Evolutionary conservation across 75 land plant genomes (phyloP).

Genomic region (Cryptomeria japonica): DNA sequence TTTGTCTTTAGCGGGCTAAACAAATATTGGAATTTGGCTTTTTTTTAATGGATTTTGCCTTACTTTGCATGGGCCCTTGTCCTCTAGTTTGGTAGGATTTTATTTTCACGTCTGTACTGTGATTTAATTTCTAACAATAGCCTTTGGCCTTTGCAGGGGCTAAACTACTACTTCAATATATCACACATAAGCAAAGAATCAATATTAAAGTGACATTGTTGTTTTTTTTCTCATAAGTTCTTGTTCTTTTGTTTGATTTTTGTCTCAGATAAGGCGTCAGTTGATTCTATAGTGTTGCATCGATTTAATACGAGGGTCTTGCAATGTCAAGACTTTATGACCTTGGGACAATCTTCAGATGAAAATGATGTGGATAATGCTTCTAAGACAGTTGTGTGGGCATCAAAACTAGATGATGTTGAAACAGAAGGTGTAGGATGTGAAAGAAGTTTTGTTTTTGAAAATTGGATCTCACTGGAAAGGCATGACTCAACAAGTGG

Average conservation of each 20-base stretch:
- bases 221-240: too few species aligned
- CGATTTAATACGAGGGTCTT: slow-evolving; percentile 65
- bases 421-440: slow-evolving; percentile 27
- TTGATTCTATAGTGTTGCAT: slow-evolving; percentile 40
- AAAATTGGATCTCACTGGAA: slow-evolving; percentile 25
- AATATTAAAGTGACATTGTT: too few species aligned
- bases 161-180: too few species aligned
- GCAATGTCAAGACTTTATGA: slow-evolving; percentile 77
- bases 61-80: too few species aligned
- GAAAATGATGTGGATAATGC: slow-evolving; percentile 43
- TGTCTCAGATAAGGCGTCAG: slow-evolving; percentile 35
- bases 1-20: too few species aligned
- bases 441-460: slow-evolving; percentile 23
- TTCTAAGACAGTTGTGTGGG: slow-evolving; percentile 35
- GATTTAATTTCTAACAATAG: too few species aligned
- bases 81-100: too few species aligned
- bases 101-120: too few species aligned
- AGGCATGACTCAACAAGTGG: slow-evolving; percentile 35
- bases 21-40: too few species aligned
- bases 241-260: slow-evolving; percentile 15
- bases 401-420: slow-evolving; percentile 31
- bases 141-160: too few species aligned
- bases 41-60: too few species aligned
- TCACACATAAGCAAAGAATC: too few species aligned
- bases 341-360: slow-evolving; percentile 44